phyloP scores from a whole-genome alignment of 345 rosid genomes.

The Ricinus communis region DNA sequence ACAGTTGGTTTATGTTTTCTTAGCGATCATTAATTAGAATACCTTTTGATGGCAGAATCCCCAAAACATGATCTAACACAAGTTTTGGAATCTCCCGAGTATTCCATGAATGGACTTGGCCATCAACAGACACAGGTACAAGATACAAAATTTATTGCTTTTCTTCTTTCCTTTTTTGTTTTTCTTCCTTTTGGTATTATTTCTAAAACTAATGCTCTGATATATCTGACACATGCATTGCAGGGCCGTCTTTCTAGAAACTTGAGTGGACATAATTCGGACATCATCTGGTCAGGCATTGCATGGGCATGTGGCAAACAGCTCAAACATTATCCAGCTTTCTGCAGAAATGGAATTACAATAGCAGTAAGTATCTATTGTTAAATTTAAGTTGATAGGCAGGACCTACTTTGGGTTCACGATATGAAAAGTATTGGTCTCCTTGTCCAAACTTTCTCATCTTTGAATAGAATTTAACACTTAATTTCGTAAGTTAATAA shows the following conservation, averaged over 20 bases:
- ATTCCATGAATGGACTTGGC: conserved; percentile 40
- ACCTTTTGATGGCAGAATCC: conserved; percentile 45
- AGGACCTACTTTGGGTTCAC: background rate
- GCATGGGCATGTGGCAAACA: conserved; percentile 91
- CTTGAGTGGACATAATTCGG: conserved; percentile 55
- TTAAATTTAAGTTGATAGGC: background rate
- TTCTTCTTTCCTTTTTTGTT: conserved; percentile 13
- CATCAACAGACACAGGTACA: conserved; percentile 45
- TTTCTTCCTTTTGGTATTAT: conserved; percentile 10
- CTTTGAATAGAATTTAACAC: background rate
- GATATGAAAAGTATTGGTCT: background rate
- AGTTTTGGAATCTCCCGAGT: conserved; percentile 46
- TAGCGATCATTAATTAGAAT: background rate
- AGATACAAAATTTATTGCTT: conserved; percentile 34
- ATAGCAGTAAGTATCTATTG: conserved; percentile 60
- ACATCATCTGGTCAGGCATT: conserved; percentile 81
- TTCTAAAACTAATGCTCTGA: conserved; percentile 16
- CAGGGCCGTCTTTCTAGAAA: conserved; percentile 59
- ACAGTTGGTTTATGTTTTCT: background rate
- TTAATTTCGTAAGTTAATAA: background rate
- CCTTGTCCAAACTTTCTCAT: background rate
- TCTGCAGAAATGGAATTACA: conserved; percentile 74
- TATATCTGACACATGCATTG: conserved; percentile 11
- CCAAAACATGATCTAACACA: conserved; percentile 48
- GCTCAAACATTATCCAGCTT: conserved; percentile 90